Evolutionary conservation across 2,329 filamentous ascomycete genomes (phyloP).

Genomic region (Fusarium sp.): DNA sequence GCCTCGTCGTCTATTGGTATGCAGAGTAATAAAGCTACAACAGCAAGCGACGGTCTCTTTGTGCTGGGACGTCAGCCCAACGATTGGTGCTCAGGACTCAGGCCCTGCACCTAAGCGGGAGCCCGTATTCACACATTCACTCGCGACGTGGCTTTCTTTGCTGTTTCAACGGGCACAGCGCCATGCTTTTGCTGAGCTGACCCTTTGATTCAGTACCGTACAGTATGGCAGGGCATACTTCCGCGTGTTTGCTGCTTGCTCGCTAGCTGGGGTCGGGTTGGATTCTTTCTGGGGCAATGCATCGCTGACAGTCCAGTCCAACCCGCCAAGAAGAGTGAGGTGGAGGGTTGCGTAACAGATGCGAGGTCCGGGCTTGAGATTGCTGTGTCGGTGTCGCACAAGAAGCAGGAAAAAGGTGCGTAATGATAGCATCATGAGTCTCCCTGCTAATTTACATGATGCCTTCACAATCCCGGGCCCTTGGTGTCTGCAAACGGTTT

Average conservation of each 20-base stretch:
- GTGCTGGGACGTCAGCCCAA: conserved; percentile 23
- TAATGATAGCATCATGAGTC: conserved; percentile 31
- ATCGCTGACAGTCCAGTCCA: conserved; percentile 19
- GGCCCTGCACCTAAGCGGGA: conserved; percentile 15
- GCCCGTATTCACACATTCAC: conserved; percentile 30
- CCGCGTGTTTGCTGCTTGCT: conserved; percentile 22
- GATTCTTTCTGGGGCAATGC: conserved; percentile 6
- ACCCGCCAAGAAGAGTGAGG: conserved; percentile 6
- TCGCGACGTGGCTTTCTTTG: conserved; percentile 36
- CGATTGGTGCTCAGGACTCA: conserved; percentile 30
- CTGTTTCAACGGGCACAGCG: conserved; percentile 26
- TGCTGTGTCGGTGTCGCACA: conserved; percentile 15
- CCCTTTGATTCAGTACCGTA: conserved; percentile 21
- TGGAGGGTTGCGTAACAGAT: conserved; percentile 18
- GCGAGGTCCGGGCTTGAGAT: conserved; percentile 8
- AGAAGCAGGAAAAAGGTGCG: conserved; percentile 14
- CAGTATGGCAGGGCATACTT: conserved; percentile 2
- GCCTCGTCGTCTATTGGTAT: not conserved
- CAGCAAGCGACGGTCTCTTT: conserved; percentile 24
- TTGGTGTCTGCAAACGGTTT: conserved; percentile 9
- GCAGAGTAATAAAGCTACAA: not conserved
- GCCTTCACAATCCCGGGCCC: conserved; percentile 4
- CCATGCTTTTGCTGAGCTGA: conserved; percentile 19
- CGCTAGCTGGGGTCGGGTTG: not conserved
- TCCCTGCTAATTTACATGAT: not conserved